phyloP scores from a whole-genome alignment of 176 grass and related monocot species.

The Hsuehochloa calcarea region DNA sequence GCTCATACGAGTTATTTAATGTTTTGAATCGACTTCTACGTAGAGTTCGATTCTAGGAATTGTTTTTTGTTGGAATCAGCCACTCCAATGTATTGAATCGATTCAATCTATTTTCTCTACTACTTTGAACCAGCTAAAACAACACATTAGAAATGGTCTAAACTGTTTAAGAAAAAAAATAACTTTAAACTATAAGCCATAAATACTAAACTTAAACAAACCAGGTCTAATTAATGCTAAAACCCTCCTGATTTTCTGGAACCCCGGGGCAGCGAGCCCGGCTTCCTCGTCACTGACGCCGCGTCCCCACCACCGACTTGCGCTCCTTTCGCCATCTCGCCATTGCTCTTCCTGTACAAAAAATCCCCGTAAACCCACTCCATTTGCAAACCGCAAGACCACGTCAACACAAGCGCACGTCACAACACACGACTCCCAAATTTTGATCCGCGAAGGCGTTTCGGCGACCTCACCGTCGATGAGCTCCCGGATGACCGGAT shows the following conservation, averaged over 20 bases:
- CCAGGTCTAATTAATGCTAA: conserved; percentile 13
- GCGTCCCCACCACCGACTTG: not conserved
- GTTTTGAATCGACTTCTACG: too few species aligned
- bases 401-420: conserved; percentile 15
- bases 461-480: conserved; percentile 22
- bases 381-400: conserved; percentile 31
- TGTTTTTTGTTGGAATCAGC: too few species aligned
- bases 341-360: conserved; percentile 9
- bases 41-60: too few species aligned
- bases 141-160: too few species aligned
- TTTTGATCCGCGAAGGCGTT: not conserved
- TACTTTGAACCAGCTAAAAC: too few species aligned
- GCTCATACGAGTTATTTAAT: too few species aligned
- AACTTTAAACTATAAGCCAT: too few species aligned
- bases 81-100: too few species aligned
- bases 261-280: conserved; percentile 7
- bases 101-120: too few species aligned
- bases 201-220: too few species aligned
- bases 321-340: not conserved
- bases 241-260: conserved; percentile 30
- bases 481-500: conserved; percentile 49
- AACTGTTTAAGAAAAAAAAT: too few species aligned
- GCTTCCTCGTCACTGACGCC: conserved; percentile 26
- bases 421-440: not conserved
- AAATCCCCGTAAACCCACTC: not conserved